These are phyloP conservation scores for Geopyxis carbonaria DNA, from an alignment of 495 filamentous ascomycete species.

Conservation along the genomic window DNA sequence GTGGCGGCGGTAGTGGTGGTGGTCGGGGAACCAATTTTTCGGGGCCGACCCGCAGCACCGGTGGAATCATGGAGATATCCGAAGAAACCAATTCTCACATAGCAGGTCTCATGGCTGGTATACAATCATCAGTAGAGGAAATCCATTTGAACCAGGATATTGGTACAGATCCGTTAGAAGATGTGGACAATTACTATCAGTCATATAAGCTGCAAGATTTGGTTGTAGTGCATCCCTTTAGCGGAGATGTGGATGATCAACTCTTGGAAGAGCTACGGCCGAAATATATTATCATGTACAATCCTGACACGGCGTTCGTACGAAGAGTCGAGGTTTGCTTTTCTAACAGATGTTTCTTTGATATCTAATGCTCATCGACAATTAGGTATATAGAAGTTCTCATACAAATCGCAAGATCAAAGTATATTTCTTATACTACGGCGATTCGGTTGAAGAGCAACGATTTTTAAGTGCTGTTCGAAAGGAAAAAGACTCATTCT, in stretches of 20 bases:
- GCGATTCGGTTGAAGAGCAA: conserved; percentile 88
- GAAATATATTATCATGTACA: conserved; percentile 95
- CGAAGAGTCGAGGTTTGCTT: conserved; percentile 52
- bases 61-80: conserved; percentile 55
- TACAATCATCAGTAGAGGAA: conserved; percentile 50
- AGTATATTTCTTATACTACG: conserved; percentile 94
- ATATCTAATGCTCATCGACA: conserved; percentile 2
- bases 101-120: conserved; percentile 43
- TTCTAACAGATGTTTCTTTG: not conserved
- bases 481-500: conserved; percentile 89
- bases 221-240: conserved; percentile 78
- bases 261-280: conserved; percentile 84
- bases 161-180: conserved; percentile 60
- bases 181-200: conserved; percentile 83
- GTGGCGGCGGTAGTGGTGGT: conserved; percentile 49
- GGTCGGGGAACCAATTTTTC: no score
- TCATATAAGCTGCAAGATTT: conserved; percentile 84
- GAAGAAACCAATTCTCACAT: conserved; percentile 69
- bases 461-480: conserved; percentile 77
- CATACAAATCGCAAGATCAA: conserved; percentile 75
- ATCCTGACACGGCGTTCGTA: conserved; percentile 90
- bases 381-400: conserved; percentile 73
- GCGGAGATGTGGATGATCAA: conserved; percentile 91
- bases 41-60: conserved; percentile 38
- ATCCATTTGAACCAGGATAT: conserved; percentile 54